Percentiles rank a stretch among this genome's conserved stretches.
Evolutionary conservation across 139 green algal species (phyloP).

Genomic region (Chlamydomonas schloesseri): DNA sequence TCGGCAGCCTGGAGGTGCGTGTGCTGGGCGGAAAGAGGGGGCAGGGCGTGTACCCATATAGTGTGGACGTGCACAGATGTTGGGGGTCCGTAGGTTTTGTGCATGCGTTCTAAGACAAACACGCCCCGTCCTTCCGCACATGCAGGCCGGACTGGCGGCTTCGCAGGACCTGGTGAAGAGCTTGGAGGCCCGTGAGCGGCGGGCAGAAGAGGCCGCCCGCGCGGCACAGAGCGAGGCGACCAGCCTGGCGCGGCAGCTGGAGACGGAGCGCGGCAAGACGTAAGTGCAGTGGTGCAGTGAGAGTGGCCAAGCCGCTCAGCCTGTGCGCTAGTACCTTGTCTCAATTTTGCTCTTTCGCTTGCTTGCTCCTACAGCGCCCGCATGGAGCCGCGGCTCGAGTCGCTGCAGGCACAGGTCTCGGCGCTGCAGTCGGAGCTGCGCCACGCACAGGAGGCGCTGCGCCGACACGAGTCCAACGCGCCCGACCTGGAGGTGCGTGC

Average conservation of each 20-base stretch:
- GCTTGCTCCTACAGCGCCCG: neutral
- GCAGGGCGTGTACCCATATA: too few species aligned
- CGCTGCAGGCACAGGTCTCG: neutral
- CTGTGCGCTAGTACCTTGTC: too few species aligned
- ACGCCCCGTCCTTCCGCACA: too few species aligned
- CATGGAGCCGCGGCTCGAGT: neutral
- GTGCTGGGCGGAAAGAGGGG: too few species aligned
- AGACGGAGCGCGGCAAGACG: neutral
- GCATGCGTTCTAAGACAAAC: too few species aligned
- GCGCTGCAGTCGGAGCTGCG: constrained; percentile 7
- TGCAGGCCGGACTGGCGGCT: neutral
- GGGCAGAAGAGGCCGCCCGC: neutral
- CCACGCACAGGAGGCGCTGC: neutral
- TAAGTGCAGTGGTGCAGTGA: neutral
- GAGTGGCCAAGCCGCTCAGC: too few species aligned
- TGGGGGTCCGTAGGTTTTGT: too few species aligned
- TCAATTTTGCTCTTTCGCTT: too few species aligned
- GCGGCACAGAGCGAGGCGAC: neutral
- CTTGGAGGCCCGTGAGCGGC: neutral
- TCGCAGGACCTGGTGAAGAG: neutral
- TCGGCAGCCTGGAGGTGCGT: constrained; percentile 28
- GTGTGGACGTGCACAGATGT: too few species aligned
- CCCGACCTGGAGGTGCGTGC: neutral
- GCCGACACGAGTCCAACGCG: neutral
- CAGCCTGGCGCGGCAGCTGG: neutral